Conservation (phyloP, 148 eudicot species). For the Silene latifolia region DNA sequence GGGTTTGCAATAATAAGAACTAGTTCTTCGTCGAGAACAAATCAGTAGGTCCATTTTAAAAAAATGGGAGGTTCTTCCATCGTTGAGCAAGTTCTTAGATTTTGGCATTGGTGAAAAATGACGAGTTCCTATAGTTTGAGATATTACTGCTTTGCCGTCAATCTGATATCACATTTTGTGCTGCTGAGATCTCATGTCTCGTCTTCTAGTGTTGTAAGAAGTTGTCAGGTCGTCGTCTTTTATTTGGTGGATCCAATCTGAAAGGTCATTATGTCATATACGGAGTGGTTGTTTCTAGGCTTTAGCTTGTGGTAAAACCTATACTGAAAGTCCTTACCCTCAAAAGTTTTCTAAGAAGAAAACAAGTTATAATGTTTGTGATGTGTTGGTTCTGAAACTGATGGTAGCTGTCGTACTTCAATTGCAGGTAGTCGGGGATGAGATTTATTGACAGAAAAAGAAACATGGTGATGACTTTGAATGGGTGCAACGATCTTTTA, state of each 20-base stretch:
- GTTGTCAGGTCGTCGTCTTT: background rate
- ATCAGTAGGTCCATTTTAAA: background rate
- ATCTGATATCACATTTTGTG: background rate
- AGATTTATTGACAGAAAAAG: constrained; percentile 41
- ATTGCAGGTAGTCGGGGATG: constrained; percentile 74
- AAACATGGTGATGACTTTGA: constrained; percentile 40
- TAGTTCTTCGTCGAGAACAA: background rate
- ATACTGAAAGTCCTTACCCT: background rate
- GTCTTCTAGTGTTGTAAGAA: background rate
- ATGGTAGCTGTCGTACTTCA: constrained; percentile 9
- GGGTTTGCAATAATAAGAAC: background rate
- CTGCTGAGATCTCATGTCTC: background rate
- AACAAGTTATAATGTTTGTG: background rate
- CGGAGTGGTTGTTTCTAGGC: background rate
- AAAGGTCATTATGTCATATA: background rate
- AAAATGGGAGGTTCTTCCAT: background rate
- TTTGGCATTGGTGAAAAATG: background rate
- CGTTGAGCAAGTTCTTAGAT: background rate
- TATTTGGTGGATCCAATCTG: background rate
- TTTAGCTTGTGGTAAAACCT: background rate
- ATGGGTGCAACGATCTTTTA: constrained; percentile 44
- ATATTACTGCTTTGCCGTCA: background rate
- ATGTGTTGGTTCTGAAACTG: background rate
- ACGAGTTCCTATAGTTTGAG: background rate
- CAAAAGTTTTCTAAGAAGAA: background rate